phyloP scores from a whole-genome alignment of 495 filamentous ascomycete species.

The Penicillium psychrofluorescens region DNA sequence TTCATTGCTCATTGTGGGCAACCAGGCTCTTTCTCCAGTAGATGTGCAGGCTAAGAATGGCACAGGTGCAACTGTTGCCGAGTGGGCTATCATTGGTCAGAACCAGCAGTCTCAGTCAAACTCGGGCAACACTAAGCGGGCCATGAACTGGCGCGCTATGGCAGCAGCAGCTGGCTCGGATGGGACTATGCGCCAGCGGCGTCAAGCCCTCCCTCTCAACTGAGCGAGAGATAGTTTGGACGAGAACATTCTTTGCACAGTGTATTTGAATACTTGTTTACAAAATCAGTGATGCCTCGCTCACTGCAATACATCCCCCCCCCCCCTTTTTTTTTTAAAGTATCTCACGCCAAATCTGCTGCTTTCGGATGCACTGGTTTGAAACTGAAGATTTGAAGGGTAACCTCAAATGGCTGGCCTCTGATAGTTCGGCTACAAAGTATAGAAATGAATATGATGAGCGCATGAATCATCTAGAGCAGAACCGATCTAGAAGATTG shows the following conservation, averaged over 20 bases:
- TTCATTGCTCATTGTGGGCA: slow-evolving; percentile 39
- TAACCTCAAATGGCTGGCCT: not conserved
- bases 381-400: no score
- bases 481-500: slow-evolving; percentile 51
- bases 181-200: slow-evolving; percentile 8
- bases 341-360: no score
- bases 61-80: slow-evolving; percentile 62
- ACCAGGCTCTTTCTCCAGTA: slow-evolving; percentile 35
- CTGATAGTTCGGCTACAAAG: not conserved
- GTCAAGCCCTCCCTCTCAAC: not conserved
- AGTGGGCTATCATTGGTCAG: slow-evolving; percentile 54
- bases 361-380: no score
- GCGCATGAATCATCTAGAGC: slow-evolving; percentile 18
- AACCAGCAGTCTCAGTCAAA: slow-evolving; percentile 1
- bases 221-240: not conserved
- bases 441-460: not conserved
- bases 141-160: slow-evolving; percentile 8
- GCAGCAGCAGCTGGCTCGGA: slow-evolving; percentile 1
- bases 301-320: no score
- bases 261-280: not conserved
- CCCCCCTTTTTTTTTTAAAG: no score
- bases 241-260: not conserved
- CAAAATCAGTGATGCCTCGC: no score
- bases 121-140: slow-evolving; percentile 2
- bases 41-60: slow-evolving; percentile 38